Conservation (phyloP, 768 basidiomycete genomes). For the Trametes coccinea region DNA sequence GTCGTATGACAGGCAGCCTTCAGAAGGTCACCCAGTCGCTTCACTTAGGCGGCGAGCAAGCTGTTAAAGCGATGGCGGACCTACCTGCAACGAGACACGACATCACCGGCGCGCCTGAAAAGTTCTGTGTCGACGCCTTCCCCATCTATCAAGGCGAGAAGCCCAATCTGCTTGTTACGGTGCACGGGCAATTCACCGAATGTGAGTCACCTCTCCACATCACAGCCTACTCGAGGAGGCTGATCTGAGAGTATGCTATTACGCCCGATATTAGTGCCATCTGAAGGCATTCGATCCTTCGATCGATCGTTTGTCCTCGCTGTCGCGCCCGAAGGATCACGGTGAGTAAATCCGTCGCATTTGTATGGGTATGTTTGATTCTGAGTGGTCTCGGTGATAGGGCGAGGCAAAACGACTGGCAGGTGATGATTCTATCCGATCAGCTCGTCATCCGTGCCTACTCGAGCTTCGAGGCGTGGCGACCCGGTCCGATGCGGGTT, state of each 20-base stretch:
- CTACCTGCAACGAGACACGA: constrained; percentile 86
- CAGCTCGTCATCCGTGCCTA: constrained; percentile 82
- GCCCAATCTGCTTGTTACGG: constrained; percentile 59
- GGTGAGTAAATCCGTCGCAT: constrained; percentile 52
- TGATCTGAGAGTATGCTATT: constrained; percentile 1
- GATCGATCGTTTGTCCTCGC: constrained; percentile 89
- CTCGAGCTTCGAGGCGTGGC: constrained; percentile 80
- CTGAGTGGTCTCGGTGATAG: constrained; percentile 39
- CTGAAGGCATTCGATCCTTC: constrained; percentile 85
- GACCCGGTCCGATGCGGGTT: constrained; percentile 69
- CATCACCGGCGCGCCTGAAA: constrained; percentile 71
- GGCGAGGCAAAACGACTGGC: constrained; percentile 85
- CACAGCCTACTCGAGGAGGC: background rate
- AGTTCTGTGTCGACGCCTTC: constrained; percentile 88
- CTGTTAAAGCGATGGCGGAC: constrained; percentile 55
- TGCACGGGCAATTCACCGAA: constrained; percentile 93
- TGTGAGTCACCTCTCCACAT: constrained; percentile 47
- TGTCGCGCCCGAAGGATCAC: constrained; percentile 76
- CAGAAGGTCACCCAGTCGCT: constrained; percentile 66
- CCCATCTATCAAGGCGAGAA: constrained; percentile 63
- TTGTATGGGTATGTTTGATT: constrained; percentile 17
- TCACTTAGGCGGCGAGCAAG: constrained; percentile 68
- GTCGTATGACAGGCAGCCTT: constrained; percentile 56
- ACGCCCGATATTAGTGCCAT: constrained; percentile 49
- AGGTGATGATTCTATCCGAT: constrained; percentile 87